Evolutionary conservation across 1,284 basidiomycete genomes (phyloP), one percentile per base, ranked within the genome.

Genomic region (Ustilago sp.): DNA sequence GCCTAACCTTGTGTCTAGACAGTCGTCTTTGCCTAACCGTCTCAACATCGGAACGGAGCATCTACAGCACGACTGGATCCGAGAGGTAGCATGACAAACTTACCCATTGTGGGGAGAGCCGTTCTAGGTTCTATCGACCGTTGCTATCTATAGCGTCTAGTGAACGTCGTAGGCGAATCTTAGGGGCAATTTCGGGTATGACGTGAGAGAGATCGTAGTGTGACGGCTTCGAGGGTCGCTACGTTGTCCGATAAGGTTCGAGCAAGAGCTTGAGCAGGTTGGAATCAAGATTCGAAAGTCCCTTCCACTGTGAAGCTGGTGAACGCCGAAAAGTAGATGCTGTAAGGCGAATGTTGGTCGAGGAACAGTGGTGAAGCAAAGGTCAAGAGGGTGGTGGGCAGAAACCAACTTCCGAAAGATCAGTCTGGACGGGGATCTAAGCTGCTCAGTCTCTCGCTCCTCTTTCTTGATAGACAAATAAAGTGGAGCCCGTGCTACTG

Each of bases 401-500:
- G 23, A 28, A 28, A 28, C 23, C 23, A 28, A 28, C 23, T 28
- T 28, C 23, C 23, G 23, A 28, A 28, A 28, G 23, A 28, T 28
- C 3, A 28, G 23, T 28, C 23, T 28, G 23, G 23, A 28, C 23
- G 23, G 23, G 3, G 3, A 28, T 28, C 23, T 28, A 28, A 28
- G 23, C 23, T 28, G 23, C 3, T 28, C 23, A 32, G 12, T 19
- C 39, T 43, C 2, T 15, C 8, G 28, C 28, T 31, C 48, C 28
- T 28, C 48, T 32, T 28, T 31, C 48, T 31, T n/a, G n/a, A 15
- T n/a, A 17, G 11, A 2, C 31, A 45, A 45, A 45, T 19, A 45
- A n/a, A 50, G 48, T 50, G 48, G 31, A 50, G 48, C 47, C 23
- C 47, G 47, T 48, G 47, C 28, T 39, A 17, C 38, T 3, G 38